A percentile compares a stretch with the other conserved stretches of the same genome.
phyloP scores from a whole-genome alignment of 2,329 filamentous ascomycete species.

The Scopulariopsis brevicaulis region DNA sequence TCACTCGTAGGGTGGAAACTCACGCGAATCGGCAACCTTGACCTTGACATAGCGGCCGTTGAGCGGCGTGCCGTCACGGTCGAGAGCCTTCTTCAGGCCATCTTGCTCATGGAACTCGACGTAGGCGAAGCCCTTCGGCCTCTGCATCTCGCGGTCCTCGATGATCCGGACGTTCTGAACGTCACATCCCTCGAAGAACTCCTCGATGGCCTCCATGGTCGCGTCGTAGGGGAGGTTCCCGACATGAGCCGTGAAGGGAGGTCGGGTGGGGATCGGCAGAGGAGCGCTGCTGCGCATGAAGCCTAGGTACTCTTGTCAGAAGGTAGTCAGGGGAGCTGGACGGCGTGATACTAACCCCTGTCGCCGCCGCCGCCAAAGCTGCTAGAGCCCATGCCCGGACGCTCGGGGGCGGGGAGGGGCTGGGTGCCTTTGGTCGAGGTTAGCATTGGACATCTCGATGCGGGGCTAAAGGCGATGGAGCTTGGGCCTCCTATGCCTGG shows the following conservation, averaged over 20 bases:
- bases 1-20: slow-evolving; percentile 20
- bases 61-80: slow-evolving; percentile 70
- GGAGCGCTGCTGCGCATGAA: slow-evolving; percentile 69
- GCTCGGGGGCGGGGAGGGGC: slow-evolving; percentile 2
- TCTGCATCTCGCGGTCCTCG: slow-evolving; percentile 86
- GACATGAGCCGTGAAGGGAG: slow-evolving; percentile 90
- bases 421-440: slow-evolving; percentile 1
- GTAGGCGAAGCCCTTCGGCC: slow-evolving; percentile 96
- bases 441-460: not conserved
- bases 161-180: slow-evolving; percentile 91
- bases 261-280: slow-evolving; percentile 65
- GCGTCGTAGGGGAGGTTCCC: slow-evolving; percentile 96
- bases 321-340: not conserved
- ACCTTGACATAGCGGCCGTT: slow-evolving; percentile 84
- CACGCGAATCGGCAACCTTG: slow-evolving; percentile 96
- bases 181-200: slow-evolving; percentile 77
- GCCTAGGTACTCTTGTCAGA: slow-evolving; percentile 21
- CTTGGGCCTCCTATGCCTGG: not conserved
- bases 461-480: not conserved
- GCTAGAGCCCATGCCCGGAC: not conserved
- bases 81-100: slow-evolving; percentile 82
- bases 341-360: not conserved
- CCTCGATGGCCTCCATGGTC: slow-evolving; percentile 67
- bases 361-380: slow-evolving; percentile 3
- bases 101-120: slow-evolving; percentile 86